Conservation (phyloP, 768 basidiomycete genomes). For the Tylopilus plumbeoviolaceoides region DNA sequence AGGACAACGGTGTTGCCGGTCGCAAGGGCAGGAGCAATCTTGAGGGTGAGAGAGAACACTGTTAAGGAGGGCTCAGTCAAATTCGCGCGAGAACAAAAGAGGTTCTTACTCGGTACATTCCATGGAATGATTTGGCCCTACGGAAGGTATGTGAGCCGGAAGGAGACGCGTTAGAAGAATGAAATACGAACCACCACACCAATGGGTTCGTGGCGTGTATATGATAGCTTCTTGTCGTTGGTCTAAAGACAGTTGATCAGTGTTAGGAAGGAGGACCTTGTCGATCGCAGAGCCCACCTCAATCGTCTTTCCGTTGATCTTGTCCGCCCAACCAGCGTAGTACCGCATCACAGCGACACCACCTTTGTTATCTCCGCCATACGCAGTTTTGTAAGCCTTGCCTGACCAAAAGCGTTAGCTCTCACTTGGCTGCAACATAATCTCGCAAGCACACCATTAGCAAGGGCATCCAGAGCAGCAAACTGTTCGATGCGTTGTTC, state of each 20-base stretch:
- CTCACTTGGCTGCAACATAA: too few relatives aligned
- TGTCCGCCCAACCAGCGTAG: slow-evolving; percentile 15
- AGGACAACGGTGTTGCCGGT: not conserved
- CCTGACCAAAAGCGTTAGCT: not conserved
- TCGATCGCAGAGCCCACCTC: not conserved
- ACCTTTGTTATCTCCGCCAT: not conserved
- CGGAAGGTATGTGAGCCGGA: not conserved
- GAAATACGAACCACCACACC: slow-evolving; percentile 2
- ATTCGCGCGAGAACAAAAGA: not conserved
- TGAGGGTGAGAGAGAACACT: slow-evolving; percentile 9
- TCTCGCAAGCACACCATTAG: not conserved
- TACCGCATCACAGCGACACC: not conserved
- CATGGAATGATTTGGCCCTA: slow-evolving; percentile 14
- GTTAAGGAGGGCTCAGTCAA: too few relatives aligned
- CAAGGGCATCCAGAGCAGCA: slow-evolving; percentile 7
- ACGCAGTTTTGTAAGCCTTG: slow-evolving; percentile 6
- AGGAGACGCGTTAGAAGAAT: not conserved
- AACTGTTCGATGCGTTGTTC: slow-evolving; percentile 6
- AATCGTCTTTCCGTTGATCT: slow-evolving; percentile 6
- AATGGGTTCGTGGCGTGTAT: slow-evolving; percentile 10
- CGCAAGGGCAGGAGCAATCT: slow-evolving; percentile 2
- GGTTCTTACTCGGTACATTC: slow-evolving; percentile 6
- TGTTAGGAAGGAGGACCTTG: not conserved
- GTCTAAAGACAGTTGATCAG: not conserved
- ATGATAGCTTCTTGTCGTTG: slow-evolving; percentile 1